A percentile compares a stretch with the other conserved stretches of the same genome.
Evolutionary conservation across 345 rosid species (phyloP).

Genomic region (Lepidium sativum): DNA sequence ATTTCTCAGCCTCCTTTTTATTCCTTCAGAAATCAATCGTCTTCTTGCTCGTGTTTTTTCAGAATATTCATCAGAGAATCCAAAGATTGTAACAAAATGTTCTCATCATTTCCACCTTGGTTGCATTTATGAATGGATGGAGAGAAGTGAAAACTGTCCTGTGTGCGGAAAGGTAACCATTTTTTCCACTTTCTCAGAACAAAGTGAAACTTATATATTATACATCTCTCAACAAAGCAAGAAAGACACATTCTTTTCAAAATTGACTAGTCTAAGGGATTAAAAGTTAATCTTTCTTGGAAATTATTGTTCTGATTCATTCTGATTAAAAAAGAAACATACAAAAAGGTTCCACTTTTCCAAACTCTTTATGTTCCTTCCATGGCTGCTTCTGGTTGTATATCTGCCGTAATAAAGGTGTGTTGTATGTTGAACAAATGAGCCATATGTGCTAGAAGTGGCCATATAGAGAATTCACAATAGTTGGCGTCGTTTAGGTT

Average conservation of each 20-base stretch:
- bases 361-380: not conserved
- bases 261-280: not conserved
- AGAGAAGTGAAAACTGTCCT: conserved; percentile 96
- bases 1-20: not conserved
- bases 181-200: not conserved
- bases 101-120: conserved; percentile 96
- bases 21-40: not conserved
- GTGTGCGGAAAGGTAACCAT: conserved; percentile 88
- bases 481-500: not conserved
- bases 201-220: not conserved
- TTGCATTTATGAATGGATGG: conserved; percentile 99
- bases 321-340: not conserved
- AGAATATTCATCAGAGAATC: conserved; percentile 93
- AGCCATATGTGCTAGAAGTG: not conserved
- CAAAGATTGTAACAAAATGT: conserved; percentile 84
- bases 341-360: not conserved
- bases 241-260: not conserved
- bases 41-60: conserved; percentile 19
- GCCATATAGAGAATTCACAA: not conserved
- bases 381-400: conserved; percentile 2
- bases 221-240: not conserved
- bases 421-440: not conserved
- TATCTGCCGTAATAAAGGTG: not conserved
- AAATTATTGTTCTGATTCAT: not conserved
- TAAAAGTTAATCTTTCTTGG: not conserved